A percentile compares a stretch with the other conserved stretches of the same genome.
Evolutionary conservation across 176 grass and related monocot species (phyloP).

Genomic region (Eragrostis nindensis): DNA sequence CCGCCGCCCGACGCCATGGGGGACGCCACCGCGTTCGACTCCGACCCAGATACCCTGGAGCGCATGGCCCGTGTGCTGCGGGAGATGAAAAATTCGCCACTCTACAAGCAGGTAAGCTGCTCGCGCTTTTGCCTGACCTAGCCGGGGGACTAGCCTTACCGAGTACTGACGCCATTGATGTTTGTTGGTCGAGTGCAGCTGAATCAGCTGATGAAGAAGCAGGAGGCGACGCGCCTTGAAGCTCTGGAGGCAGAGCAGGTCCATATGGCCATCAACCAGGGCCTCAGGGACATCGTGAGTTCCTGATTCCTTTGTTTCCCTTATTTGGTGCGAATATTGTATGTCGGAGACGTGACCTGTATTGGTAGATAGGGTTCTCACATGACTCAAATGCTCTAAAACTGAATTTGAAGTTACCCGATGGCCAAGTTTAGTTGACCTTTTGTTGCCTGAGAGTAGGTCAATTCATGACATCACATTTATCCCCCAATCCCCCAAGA

Average conservation of each 20-base stretch:
- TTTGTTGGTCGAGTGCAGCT: slow-evolving; percentile 51
- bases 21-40: not conserved
- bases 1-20: slow-evolving; percentile 30
- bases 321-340: slow-evolving; percentile 5
- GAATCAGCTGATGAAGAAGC: slow-evolving; percentile 79
- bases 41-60: slow-evolving; percentile 74
- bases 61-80: slow-evolving; percentile 63
- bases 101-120: slow-evolving; percentile 77
- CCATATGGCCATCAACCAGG: slow-evolving; percentile 47
- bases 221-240: slow-evolving; percentile 71
- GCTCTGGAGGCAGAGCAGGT: slow-evolving; percentile 64
- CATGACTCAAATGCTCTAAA: not conserved
- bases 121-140: slow-evolving; percentile 40
- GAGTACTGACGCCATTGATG: slow-evolving; percentile 24
- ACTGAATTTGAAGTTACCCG: not conserved
- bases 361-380: not conserved
- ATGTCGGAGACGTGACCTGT: not conserved
- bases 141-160: not conserved
- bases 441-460: not conserved
- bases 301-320: not conserved
- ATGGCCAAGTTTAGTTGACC: not conserved
- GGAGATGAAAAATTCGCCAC: slow-evolving; percentile 73
- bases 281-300: slow-evolving; percentile 63
- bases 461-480: not conserved
- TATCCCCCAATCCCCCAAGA: too few species aligned